Evolutionary conservation across 805 yeast genomes (phyloP).

Genomic region (Starmerella floricola): DNA sequence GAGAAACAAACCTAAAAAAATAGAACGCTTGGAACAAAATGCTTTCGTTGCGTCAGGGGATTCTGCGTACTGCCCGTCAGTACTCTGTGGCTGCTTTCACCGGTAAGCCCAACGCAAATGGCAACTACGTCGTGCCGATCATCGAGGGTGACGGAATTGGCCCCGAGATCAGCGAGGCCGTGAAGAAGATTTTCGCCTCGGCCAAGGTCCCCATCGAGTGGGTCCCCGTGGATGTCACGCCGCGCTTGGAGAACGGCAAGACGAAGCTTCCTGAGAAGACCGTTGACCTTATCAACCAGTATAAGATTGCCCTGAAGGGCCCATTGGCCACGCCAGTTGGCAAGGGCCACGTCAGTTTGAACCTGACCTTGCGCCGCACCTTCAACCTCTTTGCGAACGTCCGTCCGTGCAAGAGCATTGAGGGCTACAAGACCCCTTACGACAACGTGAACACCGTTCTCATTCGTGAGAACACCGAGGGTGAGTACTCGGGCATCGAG

Average conservation of each 20-base stretch:
- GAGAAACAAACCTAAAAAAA: neutral
- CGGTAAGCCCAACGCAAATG: conserved; percentile 36
- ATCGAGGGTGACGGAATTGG: conserved; percentile 99
- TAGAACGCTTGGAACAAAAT: neutral
- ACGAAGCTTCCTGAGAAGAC: conserved; percentile 90
- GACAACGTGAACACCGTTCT: conserved; percentile 83
- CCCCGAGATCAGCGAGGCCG: conserved; percentile 86
- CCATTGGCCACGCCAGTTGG: conserved; percentile 98
- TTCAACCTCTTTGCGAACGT: conserved; percentile 94
- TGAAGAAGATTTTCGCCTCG: conserved; percentile 82
- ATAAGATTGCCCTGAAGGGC: conserved; percentile 93
- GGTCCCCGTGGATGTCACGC: conserved; percentile 95
- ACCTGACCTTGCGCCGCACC: conserved; percentile 93
- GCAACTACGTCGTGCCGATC: conserved; percentile 85
- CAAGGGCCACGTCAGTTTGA: conserved; percentile 95
- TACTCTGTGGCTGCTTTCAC: conserved; percentile 33
- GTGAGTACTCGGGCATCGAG: conserved; percentile 98
- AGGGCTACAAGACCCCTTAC: conserved; percentile 87
- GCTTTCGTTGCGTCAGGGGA: conserved; percentile 15
- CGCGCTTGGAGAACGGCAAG: conserved; percentile 78
- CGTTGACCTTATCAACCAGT: conserved; percentile 80
- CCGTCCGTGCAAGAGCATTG: conserved; percentile 89
- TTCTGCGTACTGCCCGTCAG: conserved; percentile 9
- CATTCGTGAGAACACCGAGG: conserved; percentile 98
- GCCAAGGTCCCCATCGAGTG: conserved; percentile 94